A percentile compares a stretch with the other conserved stretches of the same genome.
These are phyloP conservation scores for Cylindrotheca closterium DNA, from an alignment of 108 stramenopile genomes.

Conservation along the genomic window DNA sequence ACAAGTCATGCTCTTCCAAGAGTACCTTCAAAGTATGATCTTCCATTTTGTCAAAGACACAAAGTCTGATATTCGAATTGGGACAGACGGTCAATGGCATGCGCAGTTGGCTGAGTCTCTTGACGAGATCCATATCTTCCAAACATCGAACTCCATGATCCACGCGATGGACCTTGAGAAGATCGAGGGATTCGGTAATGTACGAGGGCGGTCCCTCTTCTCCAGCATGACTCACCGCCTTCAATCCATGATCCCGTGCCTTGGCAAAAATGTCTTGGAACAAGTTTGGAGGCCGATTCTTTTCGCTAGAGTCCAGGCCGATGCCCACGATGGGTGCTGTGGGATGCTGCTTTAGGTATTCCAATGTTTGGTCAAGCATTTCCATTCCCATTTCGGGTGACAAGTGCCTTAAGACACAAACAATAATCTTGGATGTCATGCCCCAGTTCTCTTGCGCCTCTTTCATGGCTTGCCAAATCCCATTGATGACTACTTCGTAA, in stretches of 20 bases:
- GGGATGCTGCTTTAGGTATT: slow-evolving; percentile 22
- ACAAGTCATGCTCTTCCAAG: slow-evolving; percentile 24
- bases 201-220: slow-evolving; percentile 49
- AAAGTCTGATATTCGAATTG: slow-evolving; percentile 37
- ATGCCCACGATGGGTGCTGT: slow-evolving; percentile 24
- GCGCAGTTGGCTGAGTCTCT: slow-evolving; percentile 19
- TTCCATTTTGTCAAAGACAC: slow-evolving; percentile 40
- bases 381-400: slow-evolving; percentile 24
- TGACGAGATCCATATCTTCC: slow-evolving; percentile 28
- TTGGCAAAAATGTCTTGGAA: slow-evolving; percentile 28
- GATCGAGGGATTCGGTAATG: slow-evolving; percentile 28
- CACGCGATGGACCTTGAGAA: slow-evolving; percentile 33
- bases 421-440: slow-evolving; percentile 27
- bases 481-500: slow-evolving; percentile 33
- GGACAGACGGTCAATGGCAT: slow-evolving; percentile 47
- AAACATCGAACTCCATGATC: slow-evolving; percentile 43
- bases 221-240: slow-evolving; percentile 38
- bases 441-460: slow-evolving; percentile 27
- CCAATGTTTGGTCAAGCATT: slow-evolving; percentile 20
- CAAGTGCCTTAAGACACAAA: slow-evolving; percentile 37
- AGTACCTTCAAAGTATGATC: slow-evolving; percentile 30
- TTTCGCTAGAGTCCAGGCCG: slow-evolving; percentile 37
- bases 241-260: slow-evolving; percentile 21
- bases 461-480: slow-evolving; percentile 20
- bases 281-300: slow-evolving; percentile 31